These are phyloP conservation scores for Sphagnum magellanicum DNA, from an alignment of 228 moss, liverwort and hornwort species.

Conservation along the genomic window DNA sequence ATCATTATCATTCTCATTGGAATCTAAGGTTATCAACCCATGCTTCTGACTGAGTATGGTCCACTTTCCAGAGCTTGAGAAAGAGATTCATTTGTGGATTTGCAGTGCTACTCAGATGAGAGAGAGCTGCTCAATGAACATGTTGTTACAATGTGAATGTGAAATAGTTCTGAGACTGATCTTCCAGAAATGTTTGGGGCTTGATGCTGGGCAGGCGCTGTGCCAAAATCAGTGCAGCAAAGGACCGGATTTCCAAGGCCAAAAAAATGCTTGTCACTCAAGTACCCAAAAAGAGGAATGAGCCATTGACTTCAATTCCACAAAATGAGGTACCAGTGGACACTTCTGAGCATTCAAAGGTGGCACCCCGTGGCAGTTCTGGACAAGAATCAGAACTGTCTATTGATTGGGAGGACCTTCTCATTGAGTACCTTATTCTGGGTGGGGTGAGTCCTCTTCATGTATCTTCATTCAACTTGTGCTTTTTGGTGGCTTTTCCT, in stretches of 20 bases:
- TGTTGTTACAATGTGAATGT: not conserved
- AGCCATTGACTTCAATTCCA: not conserved
- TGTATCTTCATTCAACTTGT: not conserved
- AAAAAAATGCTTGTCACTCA: constrained; percentile 19
- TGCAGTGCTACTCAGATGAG: too few relatives aligned
- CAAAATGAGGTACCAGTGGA: not conserved
- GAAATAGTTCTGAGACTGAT: not conserved
- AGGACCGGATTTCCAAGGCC: constrained; percentile 35
- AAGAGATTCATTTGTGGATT: too few relatives aligned
- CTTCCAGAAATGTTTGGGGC: not conserved
- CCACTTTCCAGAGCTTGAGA: too few relatives aligned
- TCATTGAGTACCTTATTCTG: constrained; percentile 53
- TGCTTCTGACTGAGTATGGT: too few relatives aligned
- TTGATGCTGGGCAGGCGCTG: constrained; percentile 26
- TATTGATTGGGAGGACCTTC: constrained; percentile 61
- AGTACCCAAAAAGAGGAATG: not conserved
- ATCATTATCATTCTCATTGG: not conserved
- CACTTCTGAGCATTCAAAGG: not conserved
- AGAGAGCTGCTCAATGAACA: too few relatives aligned
- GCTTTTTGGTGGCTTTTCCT: not conserved
- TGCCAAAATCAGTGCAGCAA: constrained; percentile 36
- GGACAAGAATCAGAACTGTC: constrained; percentile 9
- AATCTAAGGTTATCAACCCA: too few relatives aligned
- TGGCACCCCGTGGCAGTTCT: not conserved
- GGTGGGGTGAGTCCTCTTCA: constrained; percentile 28